Evolutionary conservation across 2,329 filamentous ascomycete genomes (phyloP).

Genomic region (Aspergillus sp.): DNA sequence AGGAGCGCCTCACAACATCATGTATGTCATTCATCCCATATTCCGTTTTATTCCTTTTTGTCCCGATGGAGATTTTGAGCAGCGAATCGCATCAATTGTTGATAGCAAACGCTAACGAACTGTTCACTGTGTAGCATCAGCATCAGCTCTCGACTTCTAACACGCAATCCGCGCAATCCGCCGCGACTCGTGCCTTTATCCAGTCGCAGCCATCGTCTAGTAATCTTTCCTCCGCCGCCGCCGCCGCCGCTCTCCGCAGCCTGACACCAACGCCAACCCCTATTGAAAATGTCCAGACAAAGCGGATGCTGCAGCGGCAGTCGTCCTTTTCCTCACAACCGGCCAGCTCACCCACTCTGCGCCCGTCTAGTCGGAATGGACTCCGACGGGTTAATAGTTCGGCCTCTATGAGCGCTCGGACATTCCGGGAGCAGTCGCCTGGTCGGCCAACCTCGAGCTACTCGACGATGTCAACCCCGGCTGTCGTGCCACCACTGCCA

Average conservation of each 20-base stretch:
- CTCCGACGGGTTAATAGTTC: constrained; percentile 68
- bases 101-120: constrained; percentile 8
- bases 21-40: constrained; percentile 21
- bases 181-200: constrained; percentile 78
- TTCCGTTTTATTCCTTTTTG: background rate
- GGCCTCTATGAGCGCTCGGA: constrained; percentile 83
- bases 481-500: constrained; percentile 71
- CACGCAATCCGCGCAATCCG: constrained; percentile 72
- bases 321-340: constrained; percentile 69
- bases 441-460: constrained; percentile 45
- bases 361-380: constrained; percentile 39
- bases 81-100: background rate
- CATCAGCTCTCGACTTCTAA: constrained; percentile 62
- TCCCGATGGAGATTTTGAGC: background rate
- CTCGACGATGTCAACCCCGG: constrained; percentile 32
- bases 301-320: constrained; percentile 73
- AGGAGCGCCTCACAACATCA: constrained; percentile 44
- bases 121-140: constrained; percentile 8
- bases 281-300: constrained; percentile 82
- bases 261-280: constrained; percentile 75
- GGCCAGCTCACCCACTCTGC: constrained; percentile 47
- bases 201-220: constrained; percentile 63
- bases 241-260: constrained; percentile 78
- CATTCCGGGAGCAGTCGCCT: constrained; percentile 77
- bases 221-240: constrained; percentile 78